Percentiles rank a stretch among this genome's conserved stretches.
These are phyloP conservation scores for Glutinoglossum americanum DNA, from an alignment of 495 filamentous ascomycete species.

Conservation along the genomic window DNA sequence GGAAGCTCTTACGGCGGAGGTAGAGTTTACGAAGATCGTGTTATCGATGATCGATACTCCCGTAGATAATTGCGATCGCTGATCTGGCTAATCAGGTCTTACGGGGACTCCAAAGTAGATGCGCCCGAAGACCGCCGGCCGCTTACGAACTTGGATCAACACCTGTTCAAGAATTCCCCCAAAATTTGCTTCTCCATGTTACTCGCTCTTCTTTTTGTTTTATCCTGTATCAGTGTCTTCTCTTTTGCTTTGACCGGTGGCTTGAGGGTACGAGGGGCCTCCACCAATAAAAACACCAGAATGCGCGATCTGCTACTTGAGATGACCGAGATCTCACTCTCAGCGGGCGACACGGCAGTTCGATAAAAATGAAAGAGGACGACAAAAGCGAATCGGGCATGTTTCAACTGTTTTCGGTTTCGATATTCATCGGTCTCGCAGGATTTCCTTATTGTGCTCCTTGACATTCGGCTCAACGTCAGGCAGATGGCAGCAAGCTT, in stretches of 20 bases:
- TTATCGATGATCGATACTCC: constrained; percentile 6
- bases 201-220: neutral
- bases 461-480: constrained; percentile 1
- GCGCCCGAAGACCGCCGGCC: neutral
- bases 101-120: neutral
- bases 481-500: neutral
- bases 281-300: neutral
- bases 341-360: neutral
- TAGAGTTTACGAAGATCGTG: constrained; percentile 7
- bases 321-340: neutral
- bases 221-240: neutral
- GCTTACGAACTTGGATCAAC: neutral
- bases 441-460: constrained; percentile 3
- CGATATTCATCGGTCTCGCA: constrained; percentile 4
- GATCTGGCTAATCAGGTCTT: neutral
- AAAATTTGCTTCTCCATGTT: neutral
- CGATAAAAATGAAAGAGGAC: neutral
- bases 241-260: neutral
- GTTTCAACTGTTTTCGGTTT: constrained; percentile 1
- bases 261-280: neutral
- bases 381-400: constrained; percentile 1
- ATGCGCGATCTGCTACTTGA: neutral
- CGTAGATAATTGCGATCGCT: constrained; percentile 7
- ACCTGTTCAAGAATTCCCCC: neutral
- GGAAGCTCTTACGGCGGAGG: constrained; percentile 2